phyloP scores from a whole-genome alignment of 2,329 filamentous ascomycete genomes.

The Lachnellula hyalina region DNA sequence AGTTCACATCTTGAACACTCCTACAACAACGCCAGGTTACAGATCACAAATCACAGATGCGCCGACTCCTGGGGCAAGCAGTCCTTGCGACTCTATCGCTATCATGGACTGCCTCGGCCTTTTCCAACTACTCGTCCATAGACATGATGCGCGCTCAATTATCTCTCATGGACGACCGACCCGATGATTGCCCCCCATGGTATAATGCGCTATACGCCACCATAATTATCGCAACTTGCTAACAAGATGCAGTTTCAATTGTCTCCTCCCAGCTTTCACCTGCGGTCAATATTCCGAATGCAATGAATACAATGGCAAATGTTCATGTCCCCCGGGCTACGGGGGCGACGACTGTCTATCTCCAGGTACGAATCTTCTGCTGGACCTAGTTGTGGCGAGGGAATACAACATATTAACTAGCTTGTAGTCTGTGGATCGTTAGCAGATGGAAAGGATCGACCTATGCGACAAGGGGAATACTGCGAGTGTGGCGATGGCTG shows the following conservation, averaged over 20 bases:
- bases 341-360: conserved; percentile 89
- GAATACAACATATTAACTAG: conserved; percentile 10
- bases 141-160: conserved; percentile 61
- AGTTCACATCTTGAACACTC: conserved; percentile 8
- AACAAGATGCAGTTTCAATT: conserved; percentile 73
- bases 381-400: background rate
- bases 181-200: conserved; percentile 75
- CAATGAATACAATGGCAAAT: conserved; percentile 87
- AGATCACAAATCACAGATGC: conserved; percentile 17
- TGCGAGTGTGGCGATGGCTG: conserved; percentile 92
- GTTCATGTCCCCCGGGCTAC: conserved; percentile 85
- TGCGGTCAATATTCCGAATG: conserved; percentile 89
- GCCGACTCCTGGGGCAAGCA: conserved; percentile 18
- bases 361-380: conserved; percentile 50
- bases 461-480: conserved; percentile 61
- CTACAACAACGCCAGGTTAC: conserved; percentile 5
- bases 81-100: conserved; percentile 34
- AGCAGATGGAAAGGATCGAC: conserved; percentile 71
- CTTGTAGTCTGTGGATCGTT: conserved; percentile 75
- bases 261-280: conserved; percentile 83
- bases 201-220: conserved; percentile 36
- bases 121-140: conserved; percentile 53
- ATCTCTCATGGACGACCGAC: conserved; percentile 66
- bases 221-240: conserved; percentile 11
- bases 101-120: conserved; percentile 37